Evolutionary conservation across 2,329 filamentous ascomycete genomes (phyloP), one percentile per base, ranked within the genome.

Genomic region (Venturia effusa): DNA sequence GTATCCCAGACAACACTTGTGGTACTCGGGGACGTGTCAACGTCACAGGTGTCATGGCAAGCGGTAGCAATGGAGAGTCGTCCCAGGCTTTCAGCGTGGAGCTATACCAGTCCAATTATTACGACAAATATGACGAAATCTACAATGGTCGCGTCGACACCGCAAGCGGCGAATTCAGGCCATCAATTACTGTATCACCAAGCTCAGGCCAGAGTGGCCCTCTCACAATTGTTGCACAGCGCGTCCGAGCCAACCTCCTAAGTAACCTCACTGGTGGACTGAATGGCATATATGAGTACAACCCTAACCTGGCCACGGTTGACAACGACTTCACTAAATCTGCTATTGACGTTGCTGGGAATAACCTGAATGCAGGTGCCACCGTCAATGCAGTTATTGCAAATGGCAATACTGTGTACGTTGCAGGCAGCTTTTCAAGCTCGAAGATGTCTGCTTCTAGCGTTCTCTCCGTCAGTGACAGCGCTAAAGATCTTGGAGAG

Each of bases 61-160:
- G 15, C 64, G 61, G 77, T 62, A 51, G 45, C 22, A 40, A 34
- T 40, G 43, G 39, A 17, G 27, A 34, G 6, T n/a, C 32, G 4
- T 30, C 34, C 11, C 22, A 19, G n/a, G 7, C 59, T 13, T 80
- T 86, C 64, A 81, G 84, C 34, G 84, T 81, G 0, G 81, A 83
- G 0, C 78, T 97, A 8, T 95, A 84, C 72, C 94, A 99, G 75
- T 96, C 92, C 22, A 99, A 99, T 76, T 84, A 95, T 73, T 95
- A 88, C 74, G 93, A 97, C 79, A 99, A 99, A 75, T 97, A 96
- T 71, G 94, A 99, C 72, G 87, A 90, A 68, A 86, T 99, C 65
- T 96, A 92, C 76, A 88, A 88, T 68, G 94, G 92, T 59, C 86
- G 86, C 68, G 85, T 99, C 63, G 91, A 97, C 71, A 86, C 87